Evolutionary conservation across 306 rosid species (phyloP).

Genomic region (Sophora flavescens): DNA sequence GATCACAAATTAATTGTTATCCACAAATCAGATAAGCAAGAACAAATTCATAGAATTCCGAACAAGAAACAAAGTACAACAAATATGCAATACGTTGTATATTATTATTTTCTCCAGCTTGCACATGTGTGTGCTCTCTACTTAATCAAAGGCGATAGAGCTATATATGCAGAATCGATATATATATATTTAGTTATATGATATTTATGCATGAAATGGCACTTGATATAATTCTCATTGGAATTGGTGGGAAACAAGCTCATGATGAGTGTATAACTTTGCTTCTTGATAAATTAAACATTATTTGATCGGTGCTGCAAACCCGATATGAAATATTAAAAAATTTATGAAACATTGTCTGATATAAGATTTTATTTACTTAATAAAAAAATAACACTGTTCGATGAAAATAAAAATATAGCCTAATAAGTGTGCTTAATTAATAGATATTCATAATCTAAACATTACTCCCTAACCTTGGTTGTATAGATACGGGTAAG

Average conservation of each 20-base stretch:
- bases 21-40: constrained; percentile 41
- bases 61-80: constrained; percentile 48
- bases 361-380: too few species aligned
- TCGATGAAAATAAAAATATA: background rate
- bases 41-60: constrained; percentile 52
- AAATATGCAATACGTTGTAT: constrained; percentile 20
- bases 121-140: constrained; percentile 39
- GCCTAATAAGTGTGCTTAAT: background rate
- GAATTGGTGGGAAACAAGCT: background rate
- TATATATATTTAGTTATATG: background rate
- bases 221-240: background rate
- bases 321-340: background rate
- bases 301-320: background rate
- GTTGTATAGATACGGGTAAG: too few species aligned
- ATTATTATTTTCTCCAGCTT: constrained; percentile 37
- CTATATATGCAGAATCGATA: background rate
- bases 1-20: constrained; percentile 31
- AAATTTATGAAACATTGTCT: too few species aligned
- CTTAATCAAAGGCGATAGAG: background rate
- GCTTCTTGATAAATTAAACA: background rate
- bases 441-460: background rate
- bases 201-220: background rate
- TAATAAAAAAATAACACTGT: background rate
- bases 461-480: background rate
- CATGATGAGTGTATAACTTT: background rate